Percentiles rank a stretch among this genome's conserved stretches.
These are phyloP conservation scores for Melampsora americana DNA, from an alignment of 1,284 basidiomycete genomes.

Conservation along the genomic window DNA sequence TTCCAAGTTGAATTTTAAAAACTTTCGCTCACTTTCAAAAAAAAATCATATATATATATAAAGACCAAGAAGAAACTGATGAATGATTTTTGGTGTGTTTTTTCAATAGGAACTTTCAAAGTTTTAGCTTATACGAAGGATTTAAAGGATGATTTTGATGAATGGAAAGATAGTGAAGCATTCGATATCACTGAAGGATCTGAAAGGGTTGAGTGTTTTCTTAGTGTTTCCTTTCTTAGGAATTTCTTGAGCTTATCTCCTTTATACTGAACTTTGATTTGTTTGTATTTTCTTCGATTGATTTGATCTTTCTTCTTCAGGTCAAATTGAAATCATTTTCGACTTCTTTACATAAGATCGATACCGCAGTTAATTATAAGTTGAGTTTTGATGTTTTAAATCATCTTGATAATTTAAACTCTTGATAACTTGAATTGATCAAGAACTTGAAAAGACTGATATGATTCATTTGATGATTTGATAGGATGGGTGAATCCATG, in stretches of 20 bases:
- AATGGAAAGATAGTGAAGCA: conserved; percentile 35
- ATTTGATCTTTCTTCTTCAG: neutral
- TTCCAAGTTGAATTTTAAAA: neutral
- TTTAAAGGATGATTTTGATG: conserved; percentile 1
- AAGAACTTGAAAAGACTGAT: too few species aligned
- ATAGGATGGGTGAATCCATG: too few species aligned
- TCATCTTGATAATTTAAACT: neutral
- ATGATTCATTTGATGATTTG: too few species aligned
- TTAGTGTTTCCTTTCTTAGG: neutral
- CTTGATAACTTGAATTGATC: too few species aligned
- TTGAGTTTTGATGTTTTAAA: conserved; percentile 4
- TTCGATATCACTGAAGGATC: conserved; percentile 9
- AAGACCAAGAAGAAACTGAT: too few species aligned
- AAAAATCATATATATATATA: too few species aligned
- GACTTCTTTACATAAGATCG: conserved; percentile 15
- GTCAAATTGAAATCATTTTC: conserved; percentile 42
- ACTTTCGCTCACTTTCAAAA: neutral
- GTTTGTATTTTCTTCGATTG: too few species aligned
- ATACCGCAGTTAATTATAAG: conserved; percentile 38
- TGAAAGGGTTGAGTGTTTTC: conserved; percentile 2
- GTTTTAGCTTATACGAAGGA: conserved; percentile 27
- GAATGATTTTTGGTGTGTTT: neutral
- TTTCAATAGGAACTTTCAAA: conserved; percentile 25
- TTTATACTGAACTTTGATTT: neutral
- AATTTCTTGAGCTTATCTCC: too few species aligned